These are phyloP conservation scores for Castanea mollissima DNA, from an alignment of 306 rosid species.

Conservation along the genomic window DNA sequence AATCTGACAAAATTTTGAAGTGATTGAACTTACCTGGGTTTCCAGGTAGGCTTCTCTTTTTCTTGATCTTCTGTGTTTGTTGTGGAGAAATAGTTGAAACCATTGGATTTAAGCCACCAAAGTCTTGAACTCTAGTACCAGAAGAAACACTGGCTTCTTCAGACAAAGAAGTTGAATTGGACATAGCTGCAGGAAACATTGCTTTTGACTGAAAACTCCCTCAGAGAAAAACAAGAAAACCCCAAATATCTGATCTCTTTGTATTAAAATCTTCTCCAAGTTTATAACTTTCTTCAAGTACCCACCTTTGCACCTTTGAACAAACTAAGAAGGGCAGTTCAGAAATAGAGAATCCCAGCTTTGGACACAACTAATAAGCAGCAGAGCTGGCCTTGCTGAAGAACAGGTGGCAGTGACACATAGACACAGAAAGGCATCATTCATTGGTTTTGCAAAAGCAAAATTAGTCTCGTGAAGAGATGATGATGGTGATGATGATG, in stretches of 20 bases:
- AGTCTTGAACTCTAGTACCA: constrained; percentile 51
- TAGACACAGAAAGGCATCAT: constrained; percentile 47
- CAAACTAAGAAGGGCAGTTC: constrained; percentile 22
- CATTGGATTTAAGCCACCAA: constrained; percentile 41
- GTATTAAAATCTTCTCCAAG: constrained; percentile 22
- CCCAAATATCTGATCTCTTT: constrained; percentile 27
- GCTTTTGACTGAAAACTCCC: constrained; percentile 56
- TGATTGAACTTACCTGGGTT: constrained; percentile 57
- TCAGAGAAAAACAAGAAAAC: constrained; percentile 33
- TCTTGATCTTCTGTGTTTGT: constrained; percentile 57
- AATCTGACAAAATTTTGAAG: neutral
- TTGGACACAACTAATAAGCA: constrained; percentile 28
- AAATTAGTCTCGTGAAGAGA: constrained; percentile 45
- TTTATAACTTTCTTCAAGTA: neutral
- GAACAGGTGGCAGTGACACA: constrained; percentile 36
- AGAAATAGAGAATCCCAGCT: constrained; percentile 24
- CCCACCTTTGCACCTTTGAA: constrained; percentile 28
- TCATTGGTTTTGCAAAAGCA: constrained; percentile 29
- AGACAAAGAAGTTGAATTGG: constrained; percentile 74
- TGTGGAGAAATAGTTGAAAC: constrained; percentile 38
- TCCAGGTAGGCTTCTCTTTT: constrained; percentile 87
- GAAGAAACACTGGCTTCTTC: constrained; percentile 67
- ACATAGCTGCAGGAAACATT: constrained; percentile 67
- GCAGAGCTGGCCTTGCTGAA: constrained; percentile 20
- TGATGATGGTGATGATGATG: constrained; percentile 38